A percentile compares a stretch with the other conserved stretches of the same genome.
Conservation (phyloP, 176 grass and related monocot genomes). For the Oryza glumipatula region DNA sequence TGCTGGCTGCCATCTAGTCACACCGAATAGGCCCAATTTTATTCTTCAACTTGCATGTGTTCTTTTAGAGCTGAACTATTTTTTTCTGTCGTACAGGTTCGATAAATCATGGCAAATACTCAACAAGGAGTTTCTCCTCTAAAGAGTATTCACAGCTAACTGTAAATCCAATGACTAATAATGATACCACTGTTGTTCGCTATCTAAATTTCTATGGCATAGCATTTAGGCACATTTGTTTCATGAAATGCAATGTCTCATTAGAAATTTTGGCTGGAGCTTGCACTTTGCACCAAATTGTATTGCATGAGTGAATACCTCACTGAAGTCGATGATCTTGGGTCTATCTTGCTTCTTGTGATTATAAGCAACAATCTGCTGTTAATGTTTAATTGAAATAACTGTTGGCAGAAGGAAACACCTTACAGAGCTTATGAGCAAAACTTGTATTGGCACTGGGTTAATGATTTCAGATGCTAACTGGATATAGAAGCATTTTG, state of each 20-base stretch:
- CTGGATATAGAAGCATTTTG: background rate
- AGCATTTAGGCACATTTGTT: background rate
- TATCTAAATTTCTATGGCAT: background rate
- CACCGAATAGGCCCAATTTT: background rate
- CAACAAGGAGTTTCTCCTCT: constrained; percentile 55
- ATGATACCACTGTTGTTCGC: constrained; percentile 6
- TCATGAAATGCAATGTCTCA: background rate
- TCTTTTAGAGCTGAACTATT: constrained; percentile 3
- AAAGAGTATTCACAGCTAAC: constrained; percentile 71
- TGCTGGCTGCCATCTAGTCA: too few species aligned
- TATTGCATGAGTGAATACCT: background rate
- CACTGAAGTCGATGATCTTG: background rate
- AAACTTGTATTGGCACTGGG: background rate
- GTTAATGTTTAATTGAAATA: constrained; percentile 22
- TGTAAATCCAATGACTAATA: constrained; percentile 39
- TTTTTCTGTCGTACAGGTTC: constrained; percentile 43
- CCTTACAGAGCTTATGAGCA: background rate
- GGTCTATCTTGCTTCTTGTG: constrained; percentile 13
- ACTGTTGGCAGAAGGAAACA: background rate
- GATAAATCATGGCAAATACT: constrained; percentile 38
- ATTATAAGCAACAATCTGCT: background rate
- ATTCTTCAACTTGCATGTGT: constrained; percentile 5
- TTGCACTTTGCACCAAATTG: background rate
- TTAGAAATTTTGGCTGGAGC: background rate
- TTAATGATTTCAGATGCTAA: background rate